Base-by-base conservation (phyloP, 192 early-diverging fungal genomes). In the Entophlyctis luteolus region DNA sequence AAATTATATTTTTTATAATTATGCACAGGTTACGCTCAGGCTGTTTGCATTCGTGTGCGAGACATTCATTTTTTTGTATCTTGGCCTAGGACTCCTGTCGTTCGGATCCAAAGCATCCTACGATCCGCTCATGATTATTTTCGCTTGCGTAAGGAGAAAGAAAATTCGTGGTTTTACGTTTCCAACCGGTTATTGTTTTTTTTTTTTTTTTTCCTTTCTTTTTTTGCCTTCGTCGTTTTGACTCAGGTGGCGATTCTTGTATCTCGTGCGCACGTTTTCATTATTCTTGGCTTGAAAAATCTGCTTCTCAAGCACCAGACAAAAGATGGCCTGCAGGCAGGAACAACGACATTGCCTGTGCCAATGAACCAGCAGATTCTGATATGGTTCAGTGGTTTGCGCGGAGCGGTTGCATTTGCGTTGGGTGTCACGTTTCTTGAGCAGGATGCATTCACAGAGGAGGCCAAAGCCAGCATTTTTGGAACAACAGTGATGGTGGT, bases 401-500 rank as follows among this genome's bases (percentile, higher is more conserved):
- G 84, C 48, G 84, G 84, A 3, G 84, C 84, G 36, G 84, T 86
- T 16, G 84, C 84, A 2, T 86, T 86, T 65, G 84, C 84, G 8
- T 73, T 86, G 20, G 80, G 76, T 14, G 84, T 86, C 14, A 75
- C 74, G 18, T 81, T 86, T 73, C 72, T 84, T 31, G 84, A 86
- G 38, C 72, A 81, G 65, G 78, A 75, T 3, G 70, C 73, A 48
- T 84, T 86, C 59, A 55, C 59, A 34, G 53, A 60, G 3, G 76
- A 74, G 14, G 67, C 80, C 59, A 84, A 83, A 48, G 76, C 78
- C n/a, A 65, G 71, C 20, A 82, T 86, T 46, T 86, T 86, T 59
- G 82, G 84, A 22, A 86, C 84, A 3, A 79, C 81, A 22, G 80
- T 86, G 57, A 80, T 83, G 72, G 82, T 84, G 12, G 75, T 86